Percentiles rank a stretch among this genome's conserved stretches.
Evolutionary conservation across 2,329 filamentous ascomycete genomes (phyloP).

Genomic region (Scytalidium lignicola): DNA sequence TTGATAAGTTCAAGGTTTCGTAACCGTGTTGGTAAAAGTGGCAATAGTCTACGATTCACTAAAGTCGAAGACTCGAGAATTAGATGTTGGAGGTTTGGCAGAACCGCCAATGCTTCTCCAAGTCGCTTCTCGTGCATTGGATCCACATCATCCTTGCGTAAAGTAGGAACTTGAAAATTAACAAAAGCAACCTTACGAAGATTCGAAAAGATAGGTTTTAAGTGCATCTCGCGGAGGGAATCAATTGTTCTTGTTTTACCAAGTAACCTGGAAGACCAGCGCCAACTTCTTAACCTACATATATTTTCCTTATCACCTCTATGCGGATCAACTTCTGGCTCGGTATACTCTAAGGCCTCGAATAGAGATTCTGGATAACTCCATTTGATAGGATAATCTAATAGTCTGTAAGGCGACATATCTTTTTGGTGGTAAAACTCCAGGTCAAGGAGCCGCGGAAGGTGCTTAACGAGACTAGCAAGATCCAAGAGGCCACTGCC

Average conservation of each 20-base stretch:
- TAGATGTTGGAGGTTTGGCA: constrained; percentile 62
- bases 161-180: constrained; percentile 57
- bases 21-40: constrained; percentile 61
- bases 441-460: constrained; percentile 64
- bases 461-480: constrained; percentile 51
- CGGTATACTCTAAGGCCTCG: constrained; percentile 54
- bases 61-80: constrained; percentile 71
- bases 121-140: constrained; percentile 33
- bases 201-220: constrained; percentile 48
- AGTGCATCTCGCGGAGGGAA: constrained; percentile 49
- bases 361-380: constrained; percentile 64
- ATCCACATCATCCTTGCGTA: constrained; percentile 24
- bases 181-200: constrained; percentile 55
- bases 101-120: constrained; percentile 39
- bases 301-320: constrained; percentile 23
- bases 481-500: constrained; percentile 51
- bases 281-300: constrained; percentile 46
- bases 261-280: constrained; percentile 54
- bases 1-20: constrained; percentile 69
- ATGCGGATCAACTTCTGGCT: constrained; percentile 28
- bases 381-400: constrained; percentile 59
- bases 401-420: constrained; percentile 57
- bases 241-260: constrained; percentile 40
- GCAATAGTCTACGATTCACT: constrained; percentile 63
- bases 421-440: constrained; percentile 69